Base-by-base conservation (phyloP, 768 basidiomycete genomes). In the Favolaschia claudopus region DNA sequence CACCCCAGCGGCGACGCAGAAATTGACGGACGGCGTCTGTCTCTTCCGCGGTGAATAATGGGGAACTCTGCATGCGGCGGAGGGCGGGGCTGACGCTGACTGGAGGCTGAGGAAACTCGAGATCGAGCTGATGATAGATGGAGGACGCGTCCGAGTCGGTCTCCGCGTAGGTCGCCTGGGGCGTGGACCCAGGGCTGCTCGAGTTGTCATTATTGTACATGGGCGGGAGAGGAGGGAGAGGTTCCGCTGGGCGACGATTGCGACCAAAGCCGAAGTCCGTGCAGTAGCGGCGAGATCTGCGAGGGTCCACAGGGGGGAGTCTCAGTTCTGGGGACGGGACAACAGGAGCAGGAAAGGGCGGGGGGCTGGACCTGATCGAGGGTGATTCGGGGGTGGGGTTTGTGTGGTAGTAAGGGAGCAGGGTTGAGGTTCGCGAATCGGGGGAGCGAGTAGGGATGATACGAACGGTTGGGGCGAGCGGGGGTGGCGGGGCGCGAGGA, bases 61-160 rank as follows among this genome's bases (percentile, higher is more conserved):
- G 81, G 14, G 77, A 77, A 61, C 79, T 81, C 39, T 75, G 76
- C 75, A 82, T 79, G 36, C 77, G 74, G 14, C 80, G 74, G 27
- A 81, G 68, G 17, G 72, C 71, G 7, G 79, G 77, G 59, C 73
- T 76, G 12, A 76, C 74, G 24, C 73, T 76, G 12, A 76, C 74
- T 20, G 81, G 81, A 2, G 82, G 82, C 54, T 75, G 66, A 3
- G 64, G 64, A 22, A 76, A 72, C 39, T 73, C 68, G 47, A 74
- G 68, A 28, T 74, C 72, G 44, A 73, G 64, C 31, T 72, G 70
- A 19, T 73, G 43, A 38, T 57, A 64, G 25, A 72, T 70, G 9
- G 79, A 79, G 32, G 72, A 73, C 20, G 64, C 70, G 43, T 80
- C 79, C 3, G 74, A 74, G 55, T 67, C 69, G 12, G 72, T 71